Base-by-base conservation (phyloP, 2,329 filamentous ascomycete genomes). In the Pyrenophora tritici-repentis region DNA sequence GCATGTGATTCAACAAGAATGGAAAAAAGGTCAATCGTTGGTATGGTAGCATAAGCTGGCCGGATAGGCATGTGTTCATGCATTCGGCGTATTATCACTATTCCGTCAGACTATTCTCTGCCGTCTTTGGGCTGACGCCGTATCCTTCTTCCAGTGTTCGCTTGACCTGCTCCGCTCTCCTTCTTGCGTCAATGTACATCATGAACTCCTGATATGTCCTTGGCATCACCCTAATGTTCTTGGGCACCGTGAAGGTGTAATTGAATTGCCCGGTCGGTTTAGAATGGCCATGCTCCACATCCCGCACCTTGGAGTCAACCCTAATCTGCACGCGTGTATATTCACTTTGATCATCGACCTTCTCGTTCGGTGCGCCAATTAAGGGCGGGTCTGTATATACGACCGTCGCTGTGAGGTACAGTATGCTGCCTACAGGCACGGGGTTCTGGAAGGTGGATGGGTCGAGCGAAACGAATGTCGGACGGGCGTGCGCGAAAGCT, bases 371-470 rank as follows among this genome's bases (percentile, higher is more conserved):
- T 9, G 71, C 72, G 16, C 66, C 59, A 16, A 76, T 79, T 49
- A 76, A 75, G 46, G 75, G 79, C 47, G 85, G 85, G 58, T 90
- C 87, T 0, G 87, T 90, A 67, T 88, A 90, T 0, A 87, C 85
- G 3, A 90, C 81, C 0, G 83, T 87, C 0, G 88, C 86, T 0
- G 84, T 87, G n/a, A 90, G 77, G 61, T 91, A 91, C 6, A 90
- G 75, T 12, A 90, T 87, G 54, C 85, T 87, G 42, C 88, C 88
- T 2, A 90, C 87, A 0, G 88, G 88, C 0, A 90, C 88, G 0
- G 88, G 86, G 58, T 89, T 89, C 55, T 88, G 83, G 67, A 91
- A 90, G 0, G 86, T 90, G 56, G 83, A 87, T 0, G 88, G 88
- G 57, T 90, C 88, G 29, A 90, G 82, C 6, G 84, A 86, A 43